phyloP scores from a whole-genome alignment of 495 filamentous ascomycete species.

The Xylaria curta region DNA sequence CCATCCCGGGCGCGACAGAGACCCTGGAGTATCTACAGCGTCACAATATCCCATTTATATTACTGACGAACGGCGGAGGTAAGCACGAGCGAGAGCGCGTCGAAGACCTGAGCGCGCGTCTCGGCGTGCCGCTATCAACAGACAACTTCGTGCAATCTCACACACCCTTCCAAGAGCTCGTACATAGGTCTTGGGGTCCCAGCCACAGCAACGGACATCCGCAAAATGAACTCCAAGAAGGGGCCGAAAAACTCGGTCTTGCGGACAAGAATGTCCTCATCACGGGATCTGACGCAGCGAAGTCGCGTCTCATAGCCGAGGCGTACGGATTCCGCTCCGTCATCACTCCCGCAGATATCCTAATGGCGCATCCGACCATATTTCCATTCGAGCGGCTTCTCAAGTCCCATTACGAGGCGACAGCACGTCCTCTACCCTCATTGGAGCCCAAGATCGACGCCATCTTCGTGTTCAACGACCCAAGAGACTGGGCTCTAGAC shows the following conservation, averaged over 20 bases:
- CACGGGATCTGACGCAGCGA: slow-evolving; percentile 78
- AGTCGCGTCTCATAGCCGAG: slow-evolving; percentile 77
- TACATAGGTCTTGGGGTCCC: slow-evolving; percentile 34
- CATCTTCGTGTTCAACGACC: slow-evolving; percentile 88
- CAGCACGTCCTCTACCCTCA: slow-evolving; percentile 66
- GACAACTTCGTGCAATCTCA: slow-evolving; percentile 83
- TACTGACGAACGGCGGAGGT: slow-evolving; percentile 90
- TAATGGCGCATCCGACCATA: slow-evolving; percentile 71
- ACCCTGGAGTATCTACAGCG: slow-evolving; percentile 74
- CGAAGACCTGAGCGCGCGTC: slow-evolving; percentile 67
- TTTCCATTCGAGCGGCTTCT: slow-evolving; percentile 80
- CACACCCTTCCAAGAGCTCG: slow-evolving; percentile 73
- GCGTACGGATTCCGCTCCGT: slow-evolving; percentile 86
- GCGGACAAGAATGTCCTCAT: slow-evolving; percentile 80
- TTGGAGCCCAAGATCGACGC: slow-evolving; percentile 75
- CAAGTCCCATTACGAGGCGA: slow-evolving; percentile 63
- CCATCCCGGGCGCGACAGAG: slow-evolving; percentile 80
- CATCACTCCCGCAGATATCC: slow-evolving; percentile 83
- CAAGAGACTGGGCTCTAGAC: slow-evolving; percentile 93
- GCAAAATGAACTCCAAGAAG: background rate
- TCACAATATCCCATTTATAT: slow-evolving; percentile 78
- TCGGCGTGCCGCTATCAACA: slow-evolving; percentile 62
- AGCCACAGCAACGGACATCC: background rate
- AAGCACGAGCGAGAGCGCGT: slow-evolving; percentile 76
- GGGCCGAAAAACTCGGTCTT: slow-evolving; percentile 38